phyloP scores from a whole-genome alignment of 306 rosid species.

The Medicago lupulina region DNA sequence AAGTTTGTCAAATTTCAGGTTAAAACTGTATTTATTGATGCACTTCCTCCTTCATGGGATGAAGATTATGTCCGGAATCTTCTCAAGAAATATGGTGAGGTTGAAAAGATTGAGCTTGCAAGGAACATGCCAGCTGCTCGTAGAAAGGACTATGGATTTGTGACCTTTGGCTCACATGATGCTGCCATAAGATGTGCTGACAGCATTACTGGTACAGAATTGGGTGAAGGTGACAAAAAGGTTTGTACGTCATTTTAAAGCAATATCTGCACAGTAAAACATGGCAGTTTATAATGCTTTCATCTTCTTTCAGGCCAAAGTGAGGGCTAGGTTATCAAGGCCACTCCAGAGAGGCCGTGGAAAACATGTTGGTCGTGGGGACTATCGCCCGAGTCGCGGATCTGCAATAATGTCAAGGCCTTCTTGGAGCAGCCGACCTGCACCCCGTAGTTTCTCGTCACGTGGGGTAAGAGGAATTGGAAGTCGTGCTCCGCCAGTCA shows the following conservation, averaged over 20 bases:
- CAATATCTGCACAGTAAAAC: conserved; percentile 10
- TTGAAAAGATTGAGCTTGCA: conserved; percentile 90
- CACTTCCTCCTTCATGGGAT: conserved; percentile 90
- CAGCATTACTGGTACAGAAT: conserved; percentile 82
- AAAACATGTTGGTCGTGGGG: conserved; percentile 74
- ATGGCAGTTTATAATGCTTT: conserved; percentile 29
- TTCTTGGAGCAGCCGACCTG: conserved; percentile 80
- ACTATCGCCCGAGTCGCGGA: conserved; percentile 63
- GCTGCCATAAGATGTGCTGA: conserved; percentile 92
- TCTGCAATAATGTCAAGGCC: conserved; percentile 63
- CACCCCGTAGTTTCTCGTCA: conserved; percentile 63
- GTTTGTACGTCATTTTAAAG: conserved; percentile 49
- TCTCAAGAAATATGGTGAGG: conserved; percentile 78
- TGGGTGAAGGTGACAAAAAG: conserved; percentile 94
- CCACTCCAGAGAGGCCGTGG: conserved; percentile 97
- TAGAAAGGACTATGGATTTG: conserved; percentile 95
- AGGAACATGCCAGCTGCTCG: conserved; percentile 98
- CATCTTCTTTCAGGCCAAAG: conserved; percentile 74
- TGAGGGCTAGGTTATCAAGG: conserved; percentile 94
- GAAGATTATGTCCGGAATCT: conserved; percentile 77
- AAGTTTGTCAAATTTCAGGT: conserved; percentile 65
- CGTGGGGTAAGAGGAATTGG: conserved; percentile 76
- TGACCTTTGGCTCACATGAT: conserved; percentile 86
- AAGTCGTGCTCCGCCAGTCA: conserved; percentile 66
- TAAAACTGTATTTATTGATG: conserved; percentile 96